Evolutionary conservation across 495 filamentous ascomycete species (phyloP).

Genomic region (Lasiosphaeriaceae sp.): DNA sequence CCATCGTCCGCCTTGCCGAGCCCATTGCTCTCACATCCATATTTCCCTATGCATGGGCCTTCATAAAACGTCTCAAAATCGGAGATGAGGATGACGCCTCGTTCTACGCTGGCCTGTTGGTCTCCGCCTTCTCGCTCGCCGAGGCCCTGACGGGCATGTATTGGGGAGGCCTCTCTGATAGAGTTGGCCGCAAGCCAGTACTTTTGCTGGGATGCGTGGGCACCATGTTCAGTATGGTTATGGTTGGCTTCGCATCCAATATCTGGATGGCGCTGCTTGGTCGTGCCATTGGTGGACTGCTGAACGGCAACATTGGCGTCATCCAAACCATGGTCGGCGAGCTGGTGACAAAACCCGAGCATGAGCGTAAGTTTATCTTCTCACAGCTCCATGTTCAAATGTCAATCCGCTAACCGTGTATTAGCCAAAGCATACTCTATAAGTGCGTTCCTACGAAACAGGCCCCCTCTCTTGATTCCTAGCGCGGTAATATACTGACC

Average conservation of each 20-base stretch:
- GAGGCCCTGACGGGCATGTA: slow-evolving; percentile 79
- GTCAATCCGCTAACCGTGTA: slow-evolving; percentile 23
- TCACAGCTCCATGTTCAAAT: not conserved
- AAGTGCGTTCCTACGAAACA: slow-evolving; percentile 20
- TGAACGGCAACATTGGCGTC: slow-evolving; percentile 87
- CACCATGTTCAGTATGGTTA: slow-evolving; percentile 71
- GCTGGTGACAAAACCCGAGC: slow-evolving; percentile 69
- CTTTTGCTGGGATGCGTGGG: slow-evolving; percentile 75
- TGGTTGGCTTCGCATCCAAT: slow-evolving; percentile 79
- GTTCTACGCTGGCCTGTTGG: slow-evolving; percentile 79
- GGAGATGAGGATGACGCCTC: slow-evolving; percentile 66
- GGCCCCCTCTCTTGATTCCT: not conserved
- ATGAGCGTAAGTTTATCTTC: slow-evolving; percentile 63
- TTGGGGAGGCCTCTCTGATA: slow-evolving; percentile 80
- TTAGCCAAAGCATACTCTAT: slow-evolving; percentile 74
- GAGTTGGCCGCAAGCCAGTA: slow-evolving; percentile 79
- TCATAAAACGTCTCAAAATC: slow-evolving; percentile 70
- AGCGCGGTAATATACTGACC: slow-evolving; percentile 4
- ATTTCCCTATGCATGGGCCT: slow-evolving; percentile 83
- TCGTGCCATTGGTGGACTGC: slow-evolving; percentile 68
- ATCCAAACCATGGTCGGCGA: slow-evolving; percentile 93
- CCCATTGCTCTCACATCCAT: slow-evolving; percentile 85
- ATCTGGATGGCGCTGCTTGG: slow-evolving; percentile 75
- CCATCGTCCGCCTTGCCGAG: slow-evolving; percentile 69
- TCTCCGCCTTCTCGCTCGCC: slow-evolving; percentile 76